phyloP scores from a whole-genome alignment of 1,284 basidiomycete genomes.

The Apiotrichum akiyoshidainum region DNA sequence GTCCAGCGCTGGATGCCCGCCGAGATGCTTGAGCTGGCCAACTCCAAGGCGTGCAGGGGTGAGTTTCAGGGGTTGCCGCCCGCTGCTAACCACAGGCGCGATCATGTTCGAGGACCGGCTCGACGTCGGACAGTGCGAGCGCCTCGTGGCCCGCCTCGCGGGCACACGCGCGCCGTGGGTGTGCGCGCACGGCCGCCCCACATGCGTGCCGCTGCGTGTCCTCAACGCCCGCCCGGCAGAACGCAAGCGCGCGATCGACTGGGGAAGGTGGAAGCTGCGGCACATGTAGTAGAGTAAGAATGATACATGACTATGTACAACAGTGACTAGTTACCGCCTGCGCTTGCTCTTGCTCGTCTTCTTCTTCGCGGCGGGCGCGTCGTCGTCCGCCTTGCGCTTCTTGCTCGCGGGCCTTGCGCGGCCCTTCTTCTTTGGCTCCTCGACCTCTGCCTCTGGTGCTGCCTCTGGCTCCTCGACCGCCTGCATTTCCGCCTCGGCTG shows the following conservation, averaged over 20 bases:
- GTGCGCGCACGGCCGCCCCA: conserved; percentile 77
- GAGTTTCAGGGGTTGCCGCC: conserved; percentile 28
- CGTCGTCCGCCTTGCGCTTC: conserved; percentile 2
- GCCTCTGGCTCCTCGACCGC: conserved; percentile 11
- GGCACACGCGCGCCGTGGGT: conserved; percentile 79
- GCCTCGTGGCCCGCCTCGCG: conserved; percentile 65
- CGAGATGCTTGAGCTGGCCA: conserved; percentile 73
- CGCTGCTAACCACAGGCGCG: conserved; percentile 59
- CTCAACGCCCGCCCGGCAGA: conserved; percentile 7
- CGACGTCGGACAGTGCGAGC: conserved; percentile 63
- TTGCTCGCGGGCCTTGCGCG: conserved; percentile 1
- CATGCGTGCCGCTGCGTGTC: conserved; percentile 47
- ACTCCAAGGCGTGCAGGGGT: conserved; percentile 91
- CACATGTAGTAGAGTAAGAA: too few species aligned
- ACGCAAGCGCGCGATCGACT: conserved; percentile 24
- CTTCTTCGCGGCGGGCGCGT: not conserved
- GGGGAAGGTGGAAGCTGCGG: conserved; percentile 19
- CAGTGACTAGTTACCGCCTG: not conserved
- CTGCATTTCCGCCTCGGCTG: conserved; percentile 14
- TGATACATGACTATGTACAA: conserved; percentile 2
- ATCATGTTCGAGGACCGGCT: conserved; percentile 95
- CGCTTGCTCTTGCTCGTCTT: not conserved
- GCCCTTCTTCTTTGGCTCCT: conserved; percentile 4
- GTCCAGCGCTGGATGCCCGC: conserved; percentile 73
- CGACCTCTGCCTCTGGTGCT: conserved; percentile 6